phyloP scores from a whole-genome alignment of 208 protist species.

The Acanthamoeba lenticulata region DNA sequence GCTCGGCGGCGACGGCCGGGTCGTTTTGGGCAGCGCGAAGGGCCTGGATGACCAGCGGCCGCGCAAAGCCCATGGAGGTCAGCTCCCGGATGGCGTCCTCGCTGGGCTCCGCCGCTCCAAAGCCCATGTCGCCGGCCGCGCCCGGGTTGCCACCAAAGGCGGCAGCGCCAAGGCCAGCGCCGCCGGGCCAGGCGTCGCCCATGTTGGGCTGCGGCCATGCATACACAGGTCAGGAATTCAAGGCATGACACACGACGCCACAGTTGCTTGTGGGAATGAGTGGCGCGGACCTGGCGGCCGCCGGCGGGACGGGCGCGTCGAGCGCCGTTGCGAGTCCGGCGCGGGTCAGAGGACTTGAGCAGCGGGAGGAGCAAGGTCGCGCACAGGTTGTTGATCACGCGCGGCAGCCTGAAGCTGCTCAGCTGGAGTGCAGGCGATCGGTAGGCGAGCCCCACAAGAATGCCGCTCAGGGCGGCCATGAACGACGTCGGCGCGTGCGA shows the following conservation, averaged over 20 bases:
- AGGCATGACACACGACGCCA: neutral
- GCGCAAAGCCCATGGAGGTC: conserved; percentile 53
- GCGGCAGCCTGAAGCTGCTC: conserved; percentile 53
- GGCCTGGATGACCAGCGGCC: conserved; percentile 48
- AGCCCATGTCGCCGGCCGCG: neutral
- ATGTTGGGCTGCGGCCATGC: no score
- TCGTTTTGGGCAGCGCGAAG: neutral
- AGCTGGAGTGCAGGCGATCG: conserved; percentile 30
- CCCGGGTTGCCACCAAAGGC: neutral
- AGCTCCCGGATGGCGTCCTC: conserved; percentile 40
- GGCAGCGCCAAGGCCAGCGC: neutral
- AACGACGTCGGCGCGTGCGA: neutral
- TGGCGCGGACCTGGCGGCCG: no score
- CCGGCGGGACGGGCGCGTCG: no score
- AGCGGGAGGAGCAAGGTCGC: conserved; percentile 19
- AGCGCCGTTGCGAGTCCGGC: neutral
- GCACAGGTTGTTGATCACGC: conserved; percentile 56
- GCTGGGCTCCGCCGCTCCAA: conserved; percentile 29
- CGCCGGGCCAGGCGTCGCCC: neutral
- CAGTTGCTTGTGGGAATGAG: neutral
- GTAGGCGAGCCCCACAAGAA: conserved; percentile 26
- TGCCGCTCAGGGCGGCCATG: conserved; percentile 2
- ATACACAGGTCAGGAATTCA: no score
- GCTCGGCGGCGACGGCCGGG: neutral
- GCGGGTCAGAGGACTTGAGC: conserved; percentile 43